A percentile compares a stretch with the other conserved stretches of the same genome.
Conservation (phyloP, 2,329 filamentous ascomycete genomes). For the Exophiala alcalophila region DNA sequence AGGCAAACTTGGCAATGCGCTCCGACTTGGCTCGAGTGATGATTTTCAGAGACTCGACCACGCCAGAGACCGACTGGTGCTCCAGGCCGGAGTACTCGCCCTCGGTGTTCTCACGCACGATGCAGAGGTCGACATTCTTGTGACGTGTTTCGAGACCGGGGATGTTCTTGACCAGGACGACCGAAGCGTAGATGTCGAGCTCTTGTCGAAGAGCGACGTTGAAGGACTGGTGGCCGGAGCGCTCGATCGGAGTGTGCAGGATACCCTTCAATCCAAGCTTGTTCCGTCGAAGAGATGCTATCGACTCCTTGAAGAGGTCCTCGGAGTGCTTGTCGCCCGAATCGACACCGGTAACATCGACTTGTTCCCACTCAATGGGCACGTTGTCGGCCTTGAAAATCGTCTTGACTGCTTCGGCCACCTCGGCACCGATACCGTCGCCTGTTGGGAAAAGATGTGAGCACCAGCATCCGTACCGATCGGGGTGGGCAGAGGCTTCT, state of each 20-base stretch:
- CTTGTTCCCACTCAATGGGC: conserved; percentile 97
- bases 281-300: conserved; percentile 94
- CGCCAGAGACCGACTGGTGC: conserved; percentile 93
- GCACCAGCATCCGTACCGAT: conserved; percentile 1
- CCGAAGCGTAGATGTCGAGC: conserved; percentile 98
- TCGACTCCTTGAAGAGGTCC: conserved; percentile 91
- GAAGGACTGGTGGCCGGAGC: conserved; percentile 98
- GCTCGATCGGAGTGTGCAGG: conserved; percentile 92
- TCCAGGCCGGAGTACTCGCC: conserved; percentile 98
- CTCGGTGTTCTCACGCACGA: conserved; percentile 99
- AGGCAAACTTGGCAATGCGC: conserved; percentile 98
- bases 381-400: conserved; percentile 99
- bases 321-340: conserved; percentile 83
- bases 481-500: conserved; percentile 24
- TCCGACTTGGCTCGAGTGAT: conserved; percentile 99
- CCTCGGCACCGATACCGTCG: conserved; percentile 97
- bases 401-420: conserved; percentile 96
- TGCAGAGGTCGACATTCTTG: conserved; percentile 95
- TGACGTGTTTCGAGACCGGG: conserved; percentile 97
- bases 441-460: conserved; percentile 42
- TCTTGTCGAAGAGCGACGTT: conserved; percentile 99
- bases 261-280: conserved; percentile 99
- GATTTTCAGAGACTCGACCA: conserved; percentile 99
- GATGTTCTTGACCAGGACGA: conserved; percentile 99
- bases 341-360: conserved; percentile 90